Base-by-base conservation (phyloP, 495 filamentous ascomycete genomes). In the Penicillium crystallinum region DNA sequence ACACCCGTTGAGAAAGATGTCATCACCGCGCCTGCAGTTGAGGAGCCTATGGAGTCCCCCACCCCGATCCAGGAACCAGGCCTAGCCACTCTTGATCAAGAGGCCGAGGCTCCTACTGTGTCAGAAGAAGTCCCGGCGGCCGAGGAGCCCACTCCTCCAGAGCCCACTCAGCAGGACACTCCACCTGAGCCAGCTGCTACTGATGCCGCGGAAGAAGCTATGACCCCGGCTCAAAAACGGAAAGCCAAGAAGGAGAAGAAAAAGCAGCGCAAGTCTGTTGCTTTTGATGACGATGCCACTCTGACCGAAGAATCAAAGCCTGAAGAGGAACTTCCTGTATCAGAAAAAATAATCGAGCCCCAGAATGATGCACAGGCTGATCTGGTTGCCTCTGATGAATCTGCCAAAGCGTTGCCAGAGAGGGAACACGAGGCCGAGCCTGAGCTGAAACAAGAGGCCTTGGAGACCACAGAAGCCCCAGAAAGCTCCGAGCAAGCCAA, bases 131-230 rank as follows among this genome's bases (percentile, higher is more conserved):
- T 17, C 2, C 34, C 46, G 4, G 23, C 23, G 11, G 2, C 10
- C 6, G 34, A 49, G 12, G 31, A 36, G 6, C 44, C 19, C 7
- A 4, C 21, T 15, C 2, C 14, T 12, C 19, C 35, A 21, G 11
- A 36, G 9, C 6, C 14, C 12, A 25, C 8, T 2, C 31, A 17
- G 31, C 30, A 35, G 30, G 45, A 47, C 36, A 49, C 58, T 4
- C 23, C 33, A 27, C 11, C 46, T 19, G 46, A 50, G n/a, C 12
- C 21, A 17, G 27, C 17, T 27, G 37, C 30, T 21, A 11, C 38
- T 6, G 48, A 51, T 15, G 37, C 12, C n/a, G 23, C 3, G 19
- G 49, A 41, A 69, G 69, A 52, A 66, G 70, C 46, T 71, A 71
- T 49, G 47, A 49, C 47, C 1, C 25, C 47, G 9, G 36, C 47